These are phyloP conservation scores for Penicillium steckii DNA, from an alignment of 495 filamentous ascomycete species.

Conservation along the genomic window DNA sequence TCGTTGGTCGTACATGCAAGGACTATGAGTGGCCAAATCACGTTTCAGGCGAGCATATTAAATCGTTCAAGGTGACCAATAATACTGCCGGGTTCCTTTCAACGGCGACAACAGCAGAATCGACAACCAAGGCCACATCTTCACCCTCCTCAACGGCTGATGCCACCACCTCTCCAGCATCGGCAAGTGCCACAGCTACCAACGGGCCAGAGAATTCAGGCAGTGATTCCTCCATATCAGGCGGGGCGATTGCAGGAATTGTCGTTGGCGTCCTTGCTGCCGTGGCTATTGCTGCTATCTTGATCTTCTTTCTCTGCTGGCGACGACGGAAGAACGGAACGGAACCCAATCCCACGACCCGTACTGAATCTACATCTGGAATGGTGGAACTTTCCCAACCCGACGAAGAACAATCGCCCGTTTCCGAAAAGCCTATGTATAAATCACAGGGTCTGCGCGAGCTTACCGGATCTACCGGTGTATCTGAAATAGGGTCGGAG, in stretches of 20 bases:
- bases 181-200: not conserved
- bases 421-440: not conserved
- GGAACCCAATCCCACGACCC: not conserved
- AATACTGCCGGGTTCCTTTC: not conserved
- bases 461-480: not conserved
- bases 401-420: not conserved
- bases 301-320: constrained; percentile 31
- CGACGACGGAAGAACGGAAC: constrained; percentile 1
- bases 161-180: not conserved
- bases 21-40: constrained; percentile 2
- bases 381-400: not conserved
- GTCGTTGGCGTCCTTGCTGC: constrained; percentile 35
- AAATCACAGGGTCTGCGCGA: not conserved
- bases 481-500: not conserved
- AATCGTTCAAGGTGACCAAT: constrained; percentile 3
- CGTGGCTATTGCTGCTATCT: constrained; percentile 34
- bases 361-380: not conserved
- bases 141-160: constrained; percentile 3
- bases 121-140: constrained; percentile 1
- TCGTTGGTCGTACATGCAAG: constrained; percentile 9
- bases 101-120: not conserved
- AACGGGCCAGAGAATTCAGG: not conserved
- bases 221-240: constrained; percentile 8
- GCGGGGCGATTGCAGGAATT: constrained; percentile 33
- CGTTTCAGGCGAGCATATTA: not conserved